These are phyloP conservation scores for Thermoascus crustaceus DNA, from an alignment of 2,329 filamentous ascomycete species.

Conservation along the genomic window DNA sequence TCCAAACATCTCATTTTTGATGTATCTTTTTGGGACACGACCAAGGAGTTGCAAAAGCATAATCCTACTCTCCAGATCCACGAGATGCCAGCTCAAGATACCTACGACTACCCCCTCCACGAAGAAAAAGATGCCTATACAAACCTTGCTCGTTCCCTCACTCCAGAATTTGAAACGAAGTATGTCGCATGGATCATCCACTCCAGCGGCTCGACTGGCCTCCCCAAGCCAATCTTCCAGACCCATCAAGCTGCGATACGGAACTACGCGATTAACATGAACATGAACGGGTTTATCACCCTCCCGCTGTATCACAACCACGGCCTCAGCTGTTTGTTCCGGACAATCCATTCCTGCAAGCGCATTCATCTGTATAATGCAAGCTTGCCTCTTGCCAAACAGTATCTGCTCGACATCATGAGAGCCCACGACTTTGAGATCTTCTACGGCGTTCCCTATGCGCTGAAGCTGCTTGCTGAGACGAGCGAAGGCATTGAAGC, in stretches of 20 bases:
- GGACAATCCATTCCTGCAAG: conserved; percentile 45
- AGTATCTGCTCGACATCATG: conserved; percentile 42
- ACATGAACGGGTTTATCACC: conserved; percentile 46
- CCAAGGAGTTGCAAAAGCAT: conserved; percentile 14
- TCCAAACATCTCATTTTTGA: conserved; percentile 28
- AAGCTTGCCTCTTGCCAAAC: conserved; percentile 46
- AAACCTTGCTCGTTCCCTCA: conserved; percentile 16
- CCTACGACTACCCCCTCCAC: conserved; percentile 14
- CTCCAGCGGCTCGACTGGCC: conserved; percentile 50
- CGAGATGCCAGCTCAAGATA: conserved; percentile 16
- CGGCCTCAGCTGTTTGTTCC: conserved; percentile 48
- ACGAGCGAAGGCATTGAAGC: conserved; percentile 45
- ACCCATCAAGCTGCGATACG: conserved; percentile 45
- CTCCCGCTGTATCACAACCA: conserved; percentile 54
- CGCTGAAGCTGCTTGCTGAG: conserved; percentile 55
- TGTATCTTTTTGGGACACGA: conserved; percentile 16
- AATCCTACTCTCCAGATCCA: conserved; percentile 18
- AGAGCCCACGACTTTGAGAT: conserved; percentile 40
- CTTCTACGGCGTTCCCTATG: conserved; percentile 56
- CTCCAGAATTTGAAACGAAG: conserved; percentile 19
- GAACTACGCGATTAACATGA: conserved; percentile 40
- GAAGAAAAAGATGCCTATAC: conserved; percentile 12
- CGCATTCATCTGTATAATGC: conserved; percentile 49
- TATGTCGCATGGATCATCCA: conserved; percentile 41
- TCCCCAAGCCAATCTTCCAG: conserved; percentile 56